Conservation (phyloP, 306 rosid species). For the Prunus kanzakura region DNA sequence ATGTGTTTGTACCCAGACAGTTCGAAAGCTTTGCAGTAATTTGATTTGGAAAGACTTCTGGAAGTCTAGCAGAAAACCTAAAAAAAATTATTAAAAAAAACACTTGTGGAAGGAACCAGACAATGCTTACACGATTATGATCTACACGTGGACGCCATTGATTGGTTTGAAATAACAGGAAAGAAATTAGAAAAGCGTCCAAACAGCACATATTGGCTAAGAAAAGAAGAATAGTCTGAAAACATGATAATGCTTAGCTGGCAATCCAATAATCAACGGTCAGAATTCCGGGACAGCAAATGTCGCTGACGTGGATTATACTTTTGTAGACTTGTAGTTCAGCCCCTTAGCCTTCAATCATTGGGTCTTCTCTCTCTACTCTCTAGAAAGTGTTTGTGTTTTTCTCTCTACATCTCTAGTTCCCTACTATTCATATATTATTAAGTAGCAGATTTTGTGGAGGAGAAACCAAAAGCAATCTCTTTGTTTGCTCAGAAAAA, state of each 20-base stretch:
- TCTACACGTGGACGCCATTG: conserved; percentile 28
- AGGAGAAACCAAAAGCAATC: conserved; percentile 35
- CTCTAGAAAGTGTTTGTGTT: conserved; percentile 15
- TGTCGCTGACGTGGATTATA: conserved; percentile 53
- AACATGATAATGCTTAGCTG: conserved; percentile 60
- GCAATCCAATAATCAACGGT: conserved; percentile 60
- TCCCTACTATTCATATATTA: conserved; percentile 22
- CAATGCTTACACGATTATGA: conserved; percentile 22
- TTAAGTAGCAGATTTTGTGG: conserved; percentile 19
- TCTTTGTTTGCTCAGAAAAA: conserved; percentile 27
- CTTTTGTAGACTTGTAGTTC: conserved; percentile 10
- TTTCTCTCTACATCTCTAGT: conserved; percentile 23
- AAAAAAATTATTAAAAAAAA: not conserved
- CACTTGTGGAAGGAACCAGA: not conserved
- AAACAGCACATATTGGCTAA: conserved; percentile 50
- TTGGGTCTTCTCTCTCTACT: conserved; percentile 41
- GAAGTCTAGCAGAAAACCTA: not conserved
- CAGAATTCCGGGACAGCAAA: conserved; percentile 37
- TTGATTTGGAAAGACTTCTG: not conserved
- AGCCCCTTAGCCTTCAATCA: conserved; percentile 61
- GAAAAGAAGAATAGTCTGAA: conserved; percentile 13
- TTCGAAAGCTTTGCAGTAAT: not conserved
- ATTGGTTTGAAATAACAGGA: conserved; percentile 28
- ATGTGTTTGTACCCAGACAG: not conserved
- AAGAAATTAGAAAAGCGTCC: not conserved